phyloP scores from a whole-genome alignment of 2,329 filamentous ascomycete species.

The Pestalotiopsis sp. region DNA sequence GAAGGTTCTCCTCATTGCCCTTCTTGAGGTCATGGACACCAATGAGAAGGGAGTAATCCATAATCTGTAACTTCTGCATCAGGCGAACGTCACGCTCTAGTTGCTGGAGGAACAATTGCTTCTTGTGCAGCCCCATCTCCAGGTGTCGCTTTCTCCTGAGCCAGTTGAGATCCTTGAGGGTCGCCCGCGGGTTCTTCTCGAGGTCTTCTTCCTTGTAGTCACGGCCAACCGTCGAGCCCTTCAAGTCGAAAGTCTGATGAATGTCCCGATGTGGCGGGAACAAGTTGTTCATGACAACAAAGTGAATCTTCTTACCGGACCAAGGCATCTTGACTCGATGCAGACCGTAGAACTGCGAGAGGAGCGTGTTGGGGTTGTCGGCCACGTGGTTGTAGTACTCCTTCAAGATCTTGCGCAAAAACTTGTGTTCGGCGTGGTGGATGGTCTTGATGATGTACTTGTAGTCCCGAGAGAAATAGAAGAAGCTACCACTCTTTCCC shows the following conservation, averaged over 20 bases:
- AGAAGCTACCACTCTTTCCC: slow-evolving; percentile 98
- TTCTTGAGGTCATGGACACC: slow-evolving; percentile 89
- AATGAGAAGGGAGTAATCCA: slow-evolving; percentile 96
- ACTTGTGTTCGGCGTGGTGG: slow-evolving; percentile 91
- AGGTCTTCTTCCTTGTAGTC: slow-evolving; percentile 89
- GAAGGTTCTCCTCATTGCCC: slow-evolving; percentile 93
- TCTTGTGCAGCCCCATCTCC: slow-evolving; percentile 87
- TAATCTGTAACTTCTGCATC: slow-evolving; percentile 86
- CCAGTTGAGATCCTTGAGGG: slow-evolving; percentile 97
- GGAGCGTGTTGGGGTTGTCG: slow-evolving; percentile 91
- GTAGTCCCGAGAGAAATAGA: slow-evolving; percentile 99
- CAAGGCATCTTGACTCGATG: slow-evolving; percentile 98
- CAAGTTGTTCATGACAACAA: slow-evolving; percentile 99
- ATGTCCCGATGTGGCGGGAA: slow-evolving; percentile 98
- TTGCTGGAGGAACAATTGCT: slow-evolving; percentile 84
- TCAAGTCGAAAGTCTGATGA: slow-evolving; percentile 94
- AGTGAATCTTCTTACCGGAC: slow-evolving; percentile 90
- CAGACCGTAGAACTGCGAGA: slow-evolving; percentile 96
- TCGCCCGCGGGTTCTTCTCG: slow-evolving; percentile 85
- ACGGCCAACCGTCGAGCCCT: slow-evolving; percentile 91
- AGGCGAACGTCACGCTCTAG: slow-evolving; percentile 84
- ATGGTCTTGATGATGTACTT: slow-evolving; percentile 99
- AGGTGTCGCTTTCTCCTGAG: slow-evolving; percentile 80
- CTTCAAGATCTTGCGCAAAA: slow-evolving; percentile 77
- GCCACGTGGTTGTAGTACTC: slow-evolving; percentile 94